Percentiles rank a stretch among this genome's conserved stretches.
Evolutionary conservation across 106 monocot genomes (phyloP).

Genomic region (Apostasia shenzhenica): DNA sequence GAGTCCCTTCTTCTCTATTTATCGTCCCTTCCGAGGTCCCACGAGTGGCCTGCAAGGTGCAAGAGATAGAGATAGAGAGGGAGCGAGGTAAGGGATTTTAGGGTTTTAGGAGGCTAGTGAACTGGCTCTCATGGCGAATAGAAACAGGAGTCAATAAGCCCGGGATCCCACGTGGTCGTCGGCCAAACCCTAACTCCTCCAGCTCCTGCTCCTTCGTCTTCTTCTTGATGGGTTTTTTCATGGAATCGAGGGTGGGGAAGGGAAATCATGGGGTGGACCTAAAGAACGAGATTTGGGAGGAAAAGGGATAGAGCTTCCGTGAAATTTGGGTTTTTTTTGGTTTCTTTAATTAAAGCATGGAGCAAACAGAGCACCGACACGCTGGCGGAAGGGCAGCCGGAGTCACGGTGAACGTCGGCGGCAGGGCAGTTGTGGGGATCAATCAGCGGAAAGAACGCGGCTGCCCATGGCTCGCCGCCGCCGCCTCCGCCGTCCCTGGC

Average conservation of each 20-base stretch:
- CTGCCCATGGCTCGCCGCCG: neutral
- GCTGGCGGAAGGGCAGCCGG: too few relatives aligned
- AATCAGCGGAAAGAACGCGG: too few relatives aligned
- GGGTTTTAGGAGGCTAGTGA: neutral
- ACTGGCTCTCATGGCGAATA: neutral
- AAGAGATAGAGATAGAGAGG: neutral
- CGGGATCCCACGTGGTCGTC: slow-evolving; percentile 14
- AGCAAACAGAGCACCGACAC: slow-evolving; percentile 1
- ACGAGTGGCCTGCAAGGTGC: slow-evolving; percentile 37
- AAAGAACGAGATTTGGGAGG: slow-evolving; percentile 1
- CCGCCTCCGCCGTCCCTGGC: slow-evolving; percentile 9
- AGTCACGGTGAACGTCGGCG: too few relatives aligned
- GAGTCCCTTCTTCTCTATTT: neutral
- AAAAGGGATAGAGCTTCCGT: neutral
- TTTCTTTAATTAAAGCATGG: neutral
- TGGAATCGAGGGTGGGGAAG: neutral
- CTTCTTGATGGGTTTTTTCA: neutral
- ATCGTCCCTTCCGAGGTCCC: slow-evolving; percentile 41
- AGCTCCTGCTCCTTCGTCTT: neutral
- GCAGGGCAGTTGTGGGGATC: too few relatives aligned
- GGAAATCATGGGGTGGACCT: too few relatives aligned
- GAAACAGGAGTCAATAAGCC: slow-evolving; percentile 14
- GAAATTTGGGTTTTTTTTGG: neutral
- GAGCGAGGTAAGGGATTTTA: neutral
- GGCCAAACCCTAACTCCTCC: slow-evolving; percentile 6